Evolutionary conservation across 176 grass and related monocot species (phyloP).

Genomic region (Echinochloa phyllopogon): DNA sequence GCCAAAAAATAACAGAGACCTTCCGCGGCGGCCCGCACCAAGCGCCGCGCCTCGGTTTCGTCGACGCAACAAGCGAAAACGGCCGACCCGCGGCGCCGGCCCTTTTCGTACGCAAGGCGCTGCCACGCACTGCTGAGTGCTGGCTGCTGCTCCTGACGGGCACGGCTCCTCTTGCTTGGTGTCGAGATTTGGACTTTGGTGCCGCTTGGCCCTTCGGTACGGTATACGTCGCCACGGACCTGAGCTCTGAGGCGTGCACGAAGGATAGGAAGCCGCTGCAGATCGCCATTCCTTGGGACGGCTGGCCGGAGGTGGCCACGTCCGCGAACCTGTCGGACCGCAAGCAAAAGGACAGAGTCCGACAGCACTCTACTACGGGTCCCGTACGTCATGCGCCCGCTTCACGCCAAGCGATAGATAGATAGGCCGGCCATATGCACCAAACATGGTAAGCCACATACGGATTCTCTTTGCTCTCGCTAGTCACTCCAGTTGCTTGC

Average conservation of each 20-base stretch:
- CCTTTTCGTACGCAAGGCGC: background rate
- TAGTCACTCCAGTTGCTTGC: background rate
- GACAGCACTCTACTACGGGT: background rate
- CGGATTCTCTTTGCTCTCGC: background rate
- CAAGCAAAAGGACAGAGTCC: background rate
- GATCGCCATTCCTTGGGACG: background rate
- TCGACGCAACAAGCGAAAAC: background rate
- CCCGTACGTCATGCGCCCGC: background rate
- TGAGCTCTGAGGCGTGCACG: background rate
- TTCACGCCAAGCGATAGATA: background rate
- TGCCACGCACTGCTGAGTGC: no score
- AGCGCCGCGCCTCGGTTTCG: conserved; percentile 11
- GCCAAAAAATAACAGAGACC: background rate
- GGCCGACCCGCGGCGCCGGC: background rate
- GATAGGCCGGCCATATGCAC: background rate
- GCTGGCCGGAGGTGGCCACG: background rate
- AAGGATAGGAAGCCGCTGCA: background rate
- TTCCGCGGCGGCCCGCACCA: background rate
- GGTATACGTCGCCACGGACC: background rate
- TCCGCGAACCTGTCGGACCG: background rate
- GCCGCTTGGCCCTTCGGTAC: background rate
- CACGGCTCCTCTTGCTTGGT: background rate
- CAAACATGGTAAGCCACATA: background rate
- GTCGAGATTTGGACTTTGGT: background rate
- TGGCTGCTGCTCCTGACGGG: background rate